phyloP scores from a whole-genome alignment of 139 green algal genomes.

The Coelastrella sp. region DNA sequence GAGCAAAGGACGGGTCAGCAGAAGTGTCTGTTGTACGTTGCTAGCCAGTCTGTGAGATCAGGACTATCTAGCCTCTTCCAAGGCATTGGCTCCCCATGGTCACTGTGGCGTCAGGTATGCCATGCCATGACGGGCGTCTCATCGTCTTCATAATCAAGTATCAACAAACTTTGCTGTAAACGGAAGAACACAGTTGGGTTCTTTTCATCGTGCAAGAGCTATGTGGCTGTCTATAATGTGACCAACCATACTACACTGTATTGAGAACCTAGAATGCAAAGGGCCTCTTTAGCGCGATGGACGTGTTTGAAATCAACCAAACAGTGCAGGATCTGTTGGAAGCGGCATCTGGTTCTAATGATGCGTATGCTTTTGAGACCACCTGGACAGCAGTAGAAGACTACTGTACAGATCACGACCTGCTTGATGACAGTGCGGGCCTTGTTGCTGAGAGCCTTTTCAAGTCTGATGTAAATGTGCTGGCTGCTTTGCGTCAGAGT shows the following conservation, averaged over 20 bases:
- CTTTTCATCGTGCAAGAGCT: background rate
- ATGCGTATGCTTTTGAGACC: background rate
- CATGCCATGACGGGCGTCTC: background rate
- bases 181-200: background rate
- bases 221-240: too few relatives aligned
- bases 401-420: background rate
- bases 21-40: background rate
- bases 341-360: background rate
- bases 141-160: too few relatives aligned
- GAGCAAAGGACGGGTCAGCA: background rate
- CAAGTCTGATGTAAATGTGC: background rate
- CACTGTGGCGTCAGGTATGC: background rate
- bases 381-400: slow-evolving; percentile 13
- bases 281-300: background rate
- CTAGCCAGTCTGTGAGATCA: background rate
- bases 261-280: background rate
- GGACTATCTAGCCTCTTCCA: background rate
- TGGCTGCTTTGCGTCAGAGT: background rate
- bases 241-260: background rate
- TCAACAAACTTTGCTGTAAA: background rate
- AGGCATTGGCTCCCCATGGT: background rate
- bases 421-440: background rate
- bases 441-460: slow-evolving; percentile 10
- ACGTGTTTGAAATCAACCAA: background rate
- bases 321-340: background rate